Conservation (phyloP, 495 filamentous ascomycete genomes). For the Penicillium pulvis region DNA sequence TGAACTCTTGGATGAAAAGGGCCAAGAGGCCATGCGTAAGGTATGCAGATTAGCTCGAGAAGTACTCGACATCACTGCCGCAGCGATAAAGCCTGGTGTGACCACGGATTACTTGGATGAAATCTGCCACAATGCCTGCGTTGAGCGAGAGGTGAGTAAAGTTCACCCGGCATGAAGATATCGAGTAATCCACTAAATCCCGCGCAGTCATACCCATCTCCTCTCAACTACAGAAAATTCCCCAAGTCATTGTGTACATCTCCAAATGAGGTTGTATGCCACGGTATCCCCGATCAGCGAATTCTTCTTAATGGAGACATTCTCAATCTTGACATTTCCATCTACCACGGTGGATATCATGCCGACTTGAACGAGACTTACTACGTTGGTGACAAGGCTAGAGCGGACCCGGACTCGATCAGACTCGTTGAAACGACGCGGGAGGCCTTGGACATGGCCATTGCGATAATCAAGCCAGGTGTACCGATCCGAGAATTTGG, state of each 20-base stretch:
- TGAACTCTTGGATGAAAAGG: constrained; percentile 62
- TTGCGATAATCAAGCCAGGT: constrained; percentile 69
- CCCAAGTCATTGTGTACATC: constrained; percentile 86
- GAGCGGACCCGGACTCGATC: constrained; percentile 64
- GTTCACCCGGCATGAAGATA: neutral
- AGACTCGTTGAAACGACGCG: constrained; percentile 67
- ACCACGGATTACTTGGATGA: constrained; percentile 85
- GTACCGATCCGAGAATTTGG: constrained; percentile 69
- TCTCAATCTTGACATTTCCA: constrained; percentile 68
- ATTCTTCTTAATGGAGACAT: constrained; percentile 71
- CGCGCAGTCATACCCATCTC: constrained; percentile 77
- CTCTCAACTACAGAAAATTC: constrained; percentile 80
- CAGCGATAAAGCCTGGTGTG: constrained; percentile 67
- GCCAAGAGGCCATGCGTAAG: constrained; percentile 74
- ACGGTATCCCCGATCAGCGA: constrained; percentile 70
- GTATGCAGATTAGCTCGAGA: constrained; percentile 74
- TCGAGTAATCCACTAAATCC: constrained; percentile 8
- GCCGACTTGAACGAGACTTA: constrained; percentile 76
- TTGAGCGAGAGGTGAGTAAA: constrained; percentile 69
- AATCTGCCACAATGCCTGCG: constrained; percentile 76
- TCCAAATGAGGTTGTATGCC: constrained; percentile 79
- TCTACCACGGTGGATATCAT: constrained; percentile 73
- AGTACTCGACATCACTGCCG: constrained; percentile 77
- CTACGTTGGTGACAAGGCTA: constrained; percentile 69
- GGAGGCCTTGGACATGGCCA: constrained; percentile 65